These are phyloP conservation scores for Botrytis fragariae DNA, from an alignment of 2,329 filamentous ascomycete species.

Conservation along the genomic window DNA sequence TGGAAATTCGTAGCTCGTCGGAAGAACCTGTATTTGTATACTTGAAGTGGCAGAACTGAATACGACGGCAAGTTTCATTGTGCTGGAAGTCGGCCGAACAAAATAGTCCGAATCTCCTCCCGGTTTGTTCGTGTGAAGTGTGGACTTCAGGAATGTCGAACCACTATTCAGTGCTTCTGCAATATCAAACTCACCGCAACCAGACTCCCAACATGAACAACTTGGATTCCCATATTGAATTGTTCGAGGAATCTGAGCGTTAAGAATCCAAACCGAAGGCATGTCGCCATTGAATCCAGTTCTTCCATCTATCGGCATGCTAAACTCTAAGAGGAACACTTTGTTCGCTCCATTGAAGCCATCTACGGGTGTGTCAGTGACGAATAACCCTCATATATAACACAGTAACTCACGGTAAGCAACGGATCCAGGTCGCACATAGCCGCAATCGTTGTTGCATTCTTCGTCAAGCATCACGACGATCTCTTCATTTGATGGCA, in stretches of 20 bases:
- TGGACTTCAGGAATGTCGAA: slow-evolving; percentile 65
- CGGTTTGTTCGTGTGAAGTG: slow-evolving; percentile 61
- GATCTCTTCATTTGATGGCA: slow-evolving; percentile 51
- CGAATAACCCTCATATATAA: background rate
- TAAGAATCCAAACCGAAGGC: slow-evolving; percentile 74
- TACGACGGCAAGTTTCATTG: slow-evolving; percentile 63
- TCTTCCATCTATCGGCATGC: slow-evolving; percentile 63
- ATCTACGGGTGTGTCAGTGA: slow-evolving; percentile 45
- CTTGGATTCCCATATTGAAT: slow-evolving; percentile 60
- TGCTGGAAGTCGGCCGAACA: slow-evolving; percentile 56
- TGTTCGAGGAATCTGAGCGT: slow-evolving; percentile 68
- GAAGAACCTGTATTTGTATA: slow-evolving; percentile 52
- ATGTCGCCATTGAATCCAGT: slow-evolving; percentile 57
- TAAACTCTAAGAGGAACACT: slow-evolving; percentile 71
- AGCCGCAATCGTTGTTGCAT: slow-evolving; percentile 51
- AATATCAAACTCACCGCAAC: slow-evolving; percentile 74
- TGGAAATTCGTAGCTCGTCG: slow-evolving; percentile 21
- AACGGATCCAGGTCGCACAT: slow-evolving; percentile 47
- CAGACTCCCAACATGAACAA: slow-evolving; percentile 71
- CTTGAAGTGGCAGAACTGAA: slow-evolving; percentile 52
- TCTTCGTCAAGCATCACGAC: slow-evolving; percentile 50
- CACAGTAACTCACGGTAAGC: slow-evolving; percentile 47
- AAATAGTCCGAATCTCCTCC: slow-evolving; percentile 73
- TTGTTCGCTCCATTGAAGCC: slow-evolving; percentile 70
- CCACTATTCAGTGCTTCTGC: slow-evolving; percentile 68